These are phyloP conservation scores for Brassica rapa DNA, from an alignment of 345 rosid species.

Conservation along the genomic window DNA sequence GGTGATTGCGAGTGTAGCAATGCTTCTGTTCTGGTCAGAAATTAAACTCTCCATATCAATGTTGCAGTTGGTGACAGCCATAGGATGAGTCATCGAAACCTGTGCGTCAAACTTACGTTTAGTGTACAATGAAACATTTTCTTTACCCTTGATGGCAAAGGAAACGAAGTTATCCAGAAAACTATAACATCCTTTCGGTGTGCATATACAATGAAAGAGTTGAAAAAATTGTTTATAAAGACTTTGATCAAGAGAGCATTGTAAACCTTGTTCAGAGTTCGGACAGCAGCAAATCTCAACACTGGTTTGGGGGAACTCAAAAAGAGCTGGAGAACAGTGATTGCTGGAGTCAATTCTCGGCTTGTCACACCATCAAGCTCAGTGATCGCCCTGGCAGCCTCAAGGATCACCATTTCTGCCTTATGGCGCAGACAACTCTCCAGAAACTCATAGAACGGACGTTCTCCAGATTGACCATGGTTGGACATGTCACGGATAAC, in stretches of 20 bases:
- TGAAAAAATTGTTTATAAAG: not conserved
- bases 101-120: slow-evolving; percentile 36
- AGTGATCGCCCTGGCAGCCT: slow-evolving; percentile 99
- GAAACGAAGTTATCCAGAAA: slow-evolving; percentile 13
- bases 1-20: slow-evolving; percentile 98
- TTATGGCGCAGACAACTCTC: slow-evolving; percentile 97
- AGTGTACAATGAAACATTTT: slow-evolving; percentile 20
- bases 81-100: slow-evolving; percentile 99
- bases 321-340: slow-evolving; percentile 96
- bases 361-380: slow-evolving; percentile 92
- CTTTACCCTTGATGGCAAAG: not conserved
- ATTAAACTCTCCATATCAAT: slow-evolving; percentile 99
- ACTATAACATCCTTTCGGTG: not conserved
- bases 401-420: slow-evolving; percentile 98
- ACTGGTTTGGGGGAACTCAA: slow-evolving; percentile 97
- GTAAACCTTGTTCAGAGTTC: slow-evolving; percentile 88
- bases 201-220: not conserved
- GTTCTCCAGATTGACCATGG: slow-evolving; percentile 78
- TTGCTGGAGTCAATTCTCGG: slow-evolving; percentile 95
- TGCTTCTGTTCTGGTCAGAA: slow-evolving; percentile 97
- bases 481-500: slow-evolving; percentile 82
- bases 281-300: slow-evolving; percentile 96
- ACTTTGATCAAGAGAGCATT: slow-evolving; percentile 8
- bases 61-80: slow-evolving; percentile 99
- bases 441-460: slow-evolving; percentile 94